These are phyloP conservation scores for Helianthus annuus DNA, from an alignment of 129 eudicot genomes.

Conservation along the genomic window HanXRQr2.0-SUNRISE NC_035442.2:178514357-178514856, in stretches of 20 bases:
- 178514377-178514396: neutral
- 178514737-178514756: neutral
- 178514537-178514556: neutral
- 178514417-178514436: too few relatives aligned
- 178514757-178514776: neutral
- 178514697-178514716: constrained; percentile 89
- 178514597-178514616: neutral
- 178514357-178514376: neutral
- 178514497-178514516: neutral
- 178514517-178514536: neutral
- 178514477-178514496: neutral
- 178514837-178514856: too few relatives aligned
- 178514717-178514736: constrained; percentile 43
- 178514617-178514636: neutral
- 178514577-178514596: neutral
- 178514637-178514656: constrained; percentile 93
- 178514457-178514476: too few relatives aligned
- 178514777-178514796: neutral
- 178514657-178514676: constrained; percentile 84
- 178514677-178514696: constrained; percentile 99
- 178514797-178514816: neutral
- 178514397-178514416: too few relatives aligned
- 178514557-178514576: neutral
- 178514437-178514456: too few relatives aligned
- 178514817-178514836: neutral